Percentiles rank a stretch among this genome's conserved stretches.
Conservation (phyloP, 805 yeast species). For the Schizosaccharomyces cryophilus region DNA sequence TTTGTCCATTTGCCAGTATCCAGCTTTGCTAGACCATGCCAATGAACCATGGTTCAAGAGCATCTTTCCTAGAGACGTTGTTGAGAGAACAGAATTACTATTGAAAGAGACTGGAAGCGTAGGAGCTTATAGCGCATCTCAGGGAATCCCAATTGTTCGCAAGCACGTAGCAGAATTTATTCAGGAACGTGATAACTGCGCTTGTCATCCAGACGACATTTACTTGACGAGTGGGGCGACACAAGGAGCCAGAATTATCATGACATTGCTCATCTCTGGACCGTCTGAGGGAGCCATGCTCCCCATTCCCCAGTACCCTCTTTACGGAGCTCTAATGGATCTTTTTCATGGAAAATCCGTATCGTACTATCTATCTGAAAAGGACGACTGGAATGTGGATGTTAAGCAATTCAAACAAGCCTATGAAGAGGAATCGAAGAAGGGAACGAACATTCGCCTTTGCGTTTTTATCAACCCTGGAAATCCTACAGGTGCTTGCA, state of each 20-base stretch:
- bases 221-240: conserved; percentile 89
- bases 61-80: conserved; percentile 38
- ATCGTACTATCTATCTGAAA: conserved; percentile 69
- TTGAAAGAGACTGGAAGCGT: conserved; percentile 48
- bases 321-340: conserved; percentile 84
- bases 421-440: conserved; percentile 23
- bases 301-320: conserved; percentile 95
- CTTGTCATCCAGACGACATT: conserved; percentile 43
- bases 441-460: conserved; percentile 44
- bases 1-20: conserved; percentile 63
- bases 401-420: conserved; percentile 34
- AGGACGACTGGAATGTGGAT: conserved; percentile 61
- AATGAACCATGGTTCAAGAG: conserved; percentile 9
- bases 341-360: conserved; percentile 59
- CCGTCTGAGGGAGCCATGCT: conserved; percentile 52
- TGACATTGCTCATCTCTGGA: conserved; percentile 46
- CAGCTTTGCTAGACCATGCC: conserved; percentile 28
- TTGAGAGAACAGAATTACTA: conserved; percentile 40
- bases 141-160: conserved; percentile 56
- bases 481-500: conserved; percentile 85
- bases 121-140: conserved; percentile 89
- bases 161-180: conserved; percentile 39
- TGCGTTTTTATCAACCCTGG: conserved; percentile 93
- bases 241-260: conserved; percentile 60
- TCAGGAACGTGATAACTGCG: conserved; percentile 43